Evolutionary conservation across 1,284 basidiomycete species (phyloP).

Genomic region (Caloboletus firmus): DNA sequence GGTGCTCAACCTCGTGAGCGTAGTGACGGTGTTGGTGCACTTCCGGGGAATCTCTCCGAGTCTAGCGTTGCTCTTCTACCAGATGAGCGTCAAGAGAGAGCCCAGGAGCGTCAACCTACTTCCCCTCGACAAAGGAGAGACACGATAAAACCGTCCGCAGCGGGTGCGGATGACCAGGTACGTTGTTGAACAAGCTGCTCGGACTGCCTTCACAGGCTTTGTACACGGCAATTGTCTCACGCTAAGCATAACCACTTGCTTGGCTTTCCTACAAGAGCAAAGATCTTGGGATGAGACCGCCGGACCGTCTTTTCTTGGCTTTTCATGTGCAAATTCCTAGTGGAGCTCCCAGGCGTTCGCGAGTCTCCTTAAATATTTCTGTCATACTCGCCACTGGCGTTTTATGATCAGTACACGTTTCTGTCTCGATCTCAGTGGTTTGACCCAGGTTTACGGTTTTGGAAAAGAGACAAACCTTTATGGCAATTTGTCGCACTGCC

Average conservation of each 20-base stretch:
- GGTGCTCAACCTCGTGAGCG: conserved; percentile 32
- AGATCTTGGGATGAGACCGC: background rate
- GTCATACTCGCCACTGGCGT: background rate
- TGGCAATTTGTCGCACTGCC: background rate
- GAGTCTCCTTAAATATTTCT: background rate
- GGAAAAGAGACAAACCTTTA: background rate
- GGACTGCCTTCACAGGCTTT: background rate
- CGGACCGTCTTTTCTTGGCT: background rate
- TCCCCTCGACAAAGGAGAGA: conserved; percentile 18
- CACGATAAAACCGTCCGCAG: conserved; percentile 16
- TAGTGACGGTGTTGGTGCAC: conserved; percentile 29
- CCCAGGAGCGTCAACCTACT: background rate
- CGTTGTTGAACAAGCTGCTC: conserved; percentile 4
- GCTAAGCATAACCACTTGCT: background rate
- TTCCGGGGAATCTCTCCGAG: conserved; percentile 33
- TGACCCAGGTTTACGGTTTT: background rate
- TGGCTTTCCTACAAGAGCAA: background rate
- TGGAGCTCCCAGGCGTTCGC: background rate
- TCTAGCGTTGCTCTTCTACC: conserved; percentile 35
- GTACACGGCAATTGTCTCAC: background rate
- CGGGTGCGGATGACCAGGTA: conserved; percentile 20
- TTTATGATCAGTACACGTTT: background rate
- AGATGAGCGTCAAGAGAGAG: conserved; percentile 29
- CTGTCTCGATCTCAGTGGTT: background rate
- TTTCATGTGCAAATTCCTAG: background rate